Conservation (phyloP, 2,329 filamentous ascomycete species). For the Leptosphaerulina australis region DNA sequence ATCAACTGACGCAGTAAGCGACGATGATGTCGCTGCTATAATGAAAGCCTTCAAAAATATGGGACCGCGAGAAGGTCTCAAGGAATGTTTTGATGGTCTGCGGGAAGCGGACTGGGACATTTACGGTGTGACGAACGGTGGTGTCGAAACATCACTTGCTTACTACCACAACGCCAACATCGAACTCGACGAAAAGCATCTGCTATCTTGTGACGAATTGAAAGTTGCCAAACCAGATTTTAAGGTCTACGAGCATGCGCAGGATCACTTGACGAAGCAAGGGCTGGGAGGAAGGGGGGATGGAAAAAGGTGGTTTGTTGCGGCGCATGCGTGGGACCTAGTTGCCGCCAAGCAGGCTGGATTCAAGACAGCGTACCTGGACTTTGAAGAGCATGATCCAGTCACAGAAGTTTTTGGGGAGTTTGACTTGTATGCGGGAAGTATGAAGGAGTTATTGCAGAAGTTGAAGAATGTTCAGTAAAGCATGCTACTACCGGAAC, state of each 20-base stretch:
- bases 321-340: constrained; percentile 36
- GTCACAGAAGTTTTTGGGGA: constrained; percentile 32
- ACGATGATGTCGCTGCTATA: constrained; percentile 24
- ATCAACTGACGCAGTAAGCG: constrained; percentile 23
- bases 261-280: constrained; percentile 19
- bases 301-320: constrained; percentile 34
- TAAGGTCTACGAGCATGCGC: constrained; percentile 29
- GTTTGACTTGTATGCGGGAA: constrained; percentile 34
- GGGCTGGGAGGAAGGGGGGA: constrained; percentile 11
- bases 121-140: constrained; percentile 34
- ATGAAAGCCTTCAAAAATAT: constrained; percentile 35
- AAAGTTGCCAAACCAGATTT: constrained; percentile 32
- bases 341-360: constrained; percentile 28
- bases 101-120: constrained; percentile 29
- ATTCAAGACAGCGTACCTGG: constrained; percentile 35
- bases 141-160: constrained; percentile 21
- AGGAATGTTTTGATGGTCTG: constrained; percentile 31
- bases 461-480: constrained; percentile 23
- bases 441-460: constrained; percentile 29
- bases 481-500: no score
- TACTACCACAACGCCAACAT: constrained; percentile 28
- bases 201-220: constrained; percentile 32
- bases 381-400: constrained; percentile 34
- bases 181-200: constrained; percentile 24
- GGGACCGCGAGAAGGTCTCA: constrained; percentile 27